Evolutionary conservation across 2,329 filamentous ascomycete genomes (phyloP).

Genomic region (Beauveria caledonica): DNA sequence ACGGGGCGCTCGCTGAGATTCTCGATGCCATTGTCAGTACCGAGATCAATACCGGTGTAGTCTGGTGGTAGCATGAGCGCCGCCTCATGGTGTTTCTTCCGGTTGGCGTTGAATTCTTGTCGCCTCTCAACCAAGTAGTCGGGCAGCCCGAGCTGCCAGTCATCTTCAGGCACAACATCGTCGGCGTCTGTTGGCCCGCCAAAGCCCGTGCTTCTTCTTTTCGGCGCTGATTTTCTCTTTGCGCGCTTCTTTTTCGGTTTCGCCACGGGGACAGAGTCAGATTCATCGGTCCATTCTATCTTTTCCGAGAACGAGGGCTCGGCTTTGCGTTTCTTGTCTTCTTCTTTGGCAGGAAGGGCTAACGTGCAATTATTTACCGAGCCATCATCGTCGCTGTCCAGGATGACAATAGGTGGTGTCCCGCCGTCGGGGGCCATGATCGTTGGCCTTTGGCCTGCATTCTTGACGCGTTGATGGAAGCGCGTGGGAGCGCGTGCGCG

Average conservation of each 20-base stretch:
- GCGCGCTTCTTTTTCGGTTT: slow-evolving; percentile 35
- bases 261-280: slow-evolving; percentile 50
- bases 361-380: not conserved
- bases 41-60: slow-evolving; percentile 67
- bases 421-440: not conserved
- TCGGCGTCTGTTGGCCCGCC: slow-evolving; percentile 21
- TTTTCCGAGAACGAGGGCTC: slow-evolving; percentile 32
- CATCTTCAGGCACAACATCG: slow-evolving; percentile 32
- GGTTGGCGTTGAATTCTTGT: slow-evolving; percentile 57
- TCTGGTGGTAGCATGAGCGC: slow-evolving; percentile 71
- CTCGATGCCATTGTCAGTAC: slow-evolving; percentile 27
- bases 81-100: slow-evolving; percentile 51
- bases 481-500: not conserved
- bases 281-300: slow-evolving; percentile 50
- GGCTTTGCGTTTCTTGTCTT: slow-evolving; percentile 29
- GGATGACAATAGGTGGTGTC: not conserved
- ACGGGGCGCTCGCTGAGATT: slow-evolving; percentile 58
- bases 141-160: slow-evolving; percentile 52
- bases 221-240: slow-evolving; percentile 22
- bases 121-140: slow-evolving; percentile 65
- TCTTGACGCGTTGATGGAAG: slow-evolving; percentile 1
- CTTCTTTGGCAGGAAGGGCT: not conserved
- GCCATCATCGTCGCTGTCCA: slow-evolving; percentile 5
- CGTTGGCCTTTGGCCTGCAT: not conserved
- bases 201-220: slow-evolving; percentile 18